Evolutionary conservation across 345 rosid species (phyloP), one percentile per base, ranked within the genome.

Genomic region (Anastatica hierochuntica): DNA sequence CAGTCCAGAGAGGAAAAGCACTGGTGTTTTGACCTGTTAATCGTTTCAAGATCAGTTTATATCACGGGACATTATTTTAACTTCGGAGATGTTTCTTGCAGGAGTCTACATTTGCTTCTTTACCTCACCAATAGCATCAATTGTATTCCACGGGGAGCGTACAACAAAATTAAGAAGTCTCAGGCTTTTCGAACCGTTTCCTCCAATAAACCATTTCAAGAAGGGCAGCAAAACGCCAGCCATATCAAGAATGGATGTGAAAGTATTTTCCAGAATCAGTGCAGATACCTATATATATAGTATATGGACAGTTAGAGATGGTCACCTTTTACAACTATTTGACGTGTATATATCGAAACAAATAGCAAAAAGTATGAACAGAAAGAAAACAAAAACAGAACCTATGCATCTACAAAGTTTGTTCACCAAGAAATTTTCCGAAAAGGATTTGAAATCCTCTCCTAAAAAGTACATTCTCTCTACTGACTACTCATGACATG

Each of bases 181-280:
- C 12, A 78, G 85, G 73, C 88, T 83, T 72, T 83, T 88, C 23
- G 94, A 55, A 58, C 78, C 72, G 54, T 77, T 79, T 60, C 95
- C 75, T 23, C 99, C 99, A 67, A 92, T 88, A 76, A 92, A 81
- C 94, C 90, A 88, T 84, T 80, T 92, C 58, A 92, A 68, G 74
- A 88, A 83, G 43, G 99, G 99, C 24, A 92, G 64, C 39, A 92
- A 54, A 49, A 92, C 94, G 60, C 97, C 96, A 72, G 94, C 97
- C 99, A 92, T 88, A 71, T 92, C 99, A 63, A 92, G 80, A 76
- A 92, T 92, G 38, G 99, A 92, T 51, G 97, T 85, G 75, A 92
- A 92, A 20, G 99, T 92, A 40, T 92, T 92, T 63, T 92, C 99
- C 74, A 92, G 74, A 61, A 92, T 85, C 78, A 92, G 37, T 29